Evolutionary conservation across 2,329 filamentous ascomycete genomes (phyloP), one percentile per base, ranked within the genome.

Genomic region (Fusarium sarcochroum): DNA sequence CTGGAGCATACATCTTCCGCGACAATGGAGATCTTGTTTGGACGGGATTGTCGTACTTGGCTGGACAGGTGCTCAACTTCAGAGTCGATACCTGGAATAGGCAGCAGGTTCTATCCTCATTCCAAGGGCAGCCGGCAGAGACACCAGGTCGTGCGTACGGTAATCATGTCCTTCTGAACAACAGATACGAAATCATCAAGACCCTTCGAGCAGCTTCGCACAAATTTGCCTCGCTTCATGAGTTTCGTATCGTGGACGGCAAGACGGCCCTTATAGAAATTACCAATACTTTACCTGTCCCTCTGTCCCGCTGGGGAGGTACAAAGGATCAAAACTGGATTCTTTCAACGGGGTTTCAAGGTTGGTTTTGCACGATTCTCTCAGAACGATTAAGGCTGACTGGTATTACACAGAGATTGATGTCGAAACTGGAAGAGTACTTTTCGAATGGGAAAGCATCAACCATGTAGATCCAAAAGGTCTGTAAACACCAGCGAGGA

Each of bases 211-310:
- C 21, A 3, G 10, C 8, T 21, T 27, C 41, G 9, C 42, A 32
- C 23, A 30, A 45, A 20, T 18, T 45, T 8, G 14, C 21, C 17
- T 45, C 23, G 7, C 21, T 14, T 4, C 51, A 58, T 15, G 47
- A 53, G 20, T 32, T 46, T 11, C 27, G 23, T 17, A 30, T 52
- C 15, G 32, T 46, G 6, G 23, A 46, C 17, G 40, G 32, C 4
- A 53, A 27, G 7, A 57, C 45, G 5, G 54, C 46, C 1, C 15
- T 57, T 10, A 17, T 57, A 14, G 45, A 57, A 18, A 44, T 42
- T 4, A 18, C 30, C 3, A 37, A 21, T 10, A 32, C 51, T 7
- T 35, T 20, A 8, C 17, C 42, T 23, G 6, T 38, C 7, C 13
- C 15, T 14, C 13, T 54, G 10, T 14, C 35, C 13, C n/a, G 27